These are phyloP conservation scores for Jatropha podagrica DNA, from an alignment of 441 rosid genomes.

Conservation along the genomic window DNA sequence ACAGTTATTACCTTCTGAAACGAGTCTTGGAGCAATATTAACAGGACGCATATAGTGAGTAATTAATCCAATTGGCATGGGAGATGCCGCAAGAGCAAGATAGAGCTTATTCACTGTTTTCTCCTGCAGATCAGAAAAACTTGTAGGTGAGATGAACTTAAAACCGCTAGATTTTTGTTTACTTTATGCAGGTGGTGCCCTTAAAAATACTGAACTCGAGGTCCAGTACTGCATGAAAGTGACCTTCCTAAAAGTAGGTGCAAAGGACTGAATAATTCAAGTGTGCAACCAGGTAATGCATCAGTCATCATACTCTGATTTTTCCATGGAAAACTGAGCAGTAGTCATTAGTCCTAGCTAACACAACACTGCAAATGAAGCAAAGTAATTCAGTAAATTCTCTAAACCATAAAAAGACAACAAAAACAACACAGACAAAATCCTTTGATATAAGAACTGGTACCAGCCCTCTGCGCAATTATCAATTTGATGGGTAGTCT, in stretches of 20 bases:
- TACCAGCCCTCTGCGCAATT: conserved; percentile 97
- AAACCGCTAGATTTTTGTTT: background rate
- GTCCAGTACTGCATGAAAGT: background rate
- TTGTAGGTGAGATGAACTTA: conserved; percentile 12
- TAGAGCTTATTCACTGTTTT: conserved; percentile 81
- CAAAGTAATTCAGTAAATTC: conserved; percentile 10
- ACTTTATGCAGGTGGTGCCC: background rate
- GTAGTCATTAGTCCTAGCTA: conserved; percentile 74
- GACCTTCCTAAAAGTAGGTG: too few species aligned
- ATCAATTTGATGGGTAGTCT: conserved; percentile 93
- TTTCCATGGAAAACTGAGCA: conserved; percentile 74
- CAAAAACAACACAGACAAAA: conserved; percentile 6
- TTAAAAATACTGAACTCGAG: background rate
- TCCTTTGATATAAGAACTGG: conserved; percentile 3
- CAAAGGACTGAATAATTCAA: background rate
- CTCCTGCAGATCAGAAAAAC: conserved; percentile 38
- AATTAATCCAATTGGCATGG: conserved; percentile 64
- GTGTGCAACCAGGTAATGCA: background rate
- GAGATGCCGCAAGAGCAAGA: conserved; percentile 77
- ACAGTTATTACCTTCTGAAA: conserved; percentile 62
- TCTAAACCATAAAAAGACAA: conserved; percentile 12
- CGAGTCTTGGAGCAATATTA: conserved; percentile 75
- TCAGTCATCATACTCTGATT: conserved; percentile 55
- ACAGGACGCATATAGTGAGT: conserved; percentile 89
- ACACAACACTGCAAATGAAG: conserved; percentile 63